Percentiles rank a stretch among this genome's conserved stretches.
Conservation (phyloP, 495 filamentous ascomycete species). For the Lasiosphaeria hispida region DNA sequence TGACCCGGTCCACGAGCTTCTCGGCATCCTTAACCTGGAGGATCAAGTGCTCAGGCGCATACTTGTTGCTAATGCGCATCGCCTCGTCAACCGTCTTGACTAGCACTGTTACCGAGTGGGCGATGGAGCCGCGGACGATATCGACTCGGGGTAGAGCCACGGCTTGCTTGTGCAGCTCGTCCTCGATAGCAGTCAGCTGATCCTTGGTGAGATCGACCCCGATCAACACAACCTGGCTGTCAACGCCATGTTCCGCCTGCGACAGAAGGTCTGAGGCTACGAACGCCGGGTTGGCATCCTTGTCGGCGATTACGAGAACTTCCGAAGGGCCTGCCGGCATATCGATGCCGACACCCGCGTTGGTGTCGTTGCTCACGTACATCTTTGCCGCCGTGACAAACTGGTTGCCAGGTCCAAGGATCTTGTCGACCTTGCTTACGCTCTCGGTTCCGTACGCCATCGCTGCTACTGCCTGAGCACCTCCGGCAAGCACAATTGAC, state of each 20-base stretch:
- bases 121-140: constrained; percentile 88
- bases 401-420: constrained; percentile 95
- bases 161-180: constrained; percentile 88
- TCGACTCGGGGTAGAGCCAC: constrained; percentile 82
- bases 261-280: constrained; percentile 92
- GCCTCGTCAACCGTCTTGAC: constrained; percentile 78
- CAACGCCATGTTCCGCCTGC: constrained; percentile 94
- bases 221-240: constrained; percentile 92
- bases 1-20: constrained; percentile 68
- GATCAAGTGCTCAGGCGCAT: constrained; percentile 97
- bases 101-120: constrained; percentile 85
- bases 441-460: constrained; percentile 82
- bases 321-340: constrained; percentile 98
- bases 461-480: constrained; percentile 91
- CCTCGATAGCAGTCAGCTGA: constrained; percentile 76
- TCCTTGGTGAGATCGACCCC: constrained; percentile 73
- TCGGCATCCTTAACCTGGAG: constrained; percentile 77
- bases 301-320: constrained; percentile 94
- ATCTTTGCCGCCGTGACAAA: constrained; percentile 99
- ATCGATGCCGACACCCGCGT: constrained; percentile 90
- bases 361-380: constrained; percentile 93
- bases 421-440: constrained; percentile 97
- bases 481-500: constrained; percentile 90
- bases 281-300: constrained; percentile 84
- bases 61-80: constrained; percentile 82